Evolutionary conservation across 176 grass and related monocot species (phyloP).

Genomic region (Rhynchospora pubera): DNA sequence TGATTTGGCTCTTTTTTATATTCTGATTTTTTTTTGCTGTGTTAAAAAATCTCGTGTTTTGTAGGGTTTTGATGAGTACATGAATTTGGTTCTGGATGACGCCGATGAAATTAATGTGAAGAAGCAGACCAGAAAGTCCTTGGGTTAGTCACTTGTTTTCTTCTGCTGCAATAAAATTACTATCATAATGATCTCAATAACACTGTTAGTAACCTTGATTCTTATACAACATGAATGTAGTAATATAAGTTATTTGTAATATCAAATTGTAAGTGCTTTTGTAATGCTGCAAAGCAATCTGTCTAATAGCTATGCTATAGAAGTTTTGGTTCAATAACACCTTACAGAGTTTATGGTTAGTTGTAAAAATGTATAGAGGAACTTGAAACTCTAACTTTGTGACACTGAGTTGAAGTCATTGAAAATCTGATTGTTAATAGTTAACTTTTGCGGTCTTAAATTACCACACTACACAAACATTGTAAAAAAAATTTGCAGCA

Average conservation of each 20-base stretch:
- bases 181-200: neutral
- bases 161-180: neutral
- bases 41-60: conserved; percentile 5
- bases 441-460: neutral
- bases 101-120: conserved; percentile 90
- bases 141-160: conserved; percentile 45
- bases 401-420: neutral
- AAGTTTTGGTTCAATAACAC: neutral
- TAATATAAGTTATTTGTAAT: neutral
- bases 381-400: neutral
- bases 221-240: neutral
- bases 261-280: neutral
- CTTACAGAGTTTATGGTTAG: neutral
- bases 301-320: neutral
- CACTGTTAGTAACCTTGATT: neutral
- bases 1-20: too few species aligned
- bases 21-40: conserved; percentile 7
- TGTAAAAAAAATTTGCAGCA: neutral
- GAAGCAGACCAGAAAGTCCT: conserved; percentile 72
- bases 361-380: neutral
- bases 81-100: conserved; percentile 98
- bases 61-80: conserved; percentile 98
- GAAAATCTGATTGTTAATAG: neutral
- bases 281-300: neutral
- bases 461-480: neutral